Evolutionary conservation across 495 filamentous ascomycete species (phyloP).

Genomic region (Thermothielavioides terrestris): DNA sequence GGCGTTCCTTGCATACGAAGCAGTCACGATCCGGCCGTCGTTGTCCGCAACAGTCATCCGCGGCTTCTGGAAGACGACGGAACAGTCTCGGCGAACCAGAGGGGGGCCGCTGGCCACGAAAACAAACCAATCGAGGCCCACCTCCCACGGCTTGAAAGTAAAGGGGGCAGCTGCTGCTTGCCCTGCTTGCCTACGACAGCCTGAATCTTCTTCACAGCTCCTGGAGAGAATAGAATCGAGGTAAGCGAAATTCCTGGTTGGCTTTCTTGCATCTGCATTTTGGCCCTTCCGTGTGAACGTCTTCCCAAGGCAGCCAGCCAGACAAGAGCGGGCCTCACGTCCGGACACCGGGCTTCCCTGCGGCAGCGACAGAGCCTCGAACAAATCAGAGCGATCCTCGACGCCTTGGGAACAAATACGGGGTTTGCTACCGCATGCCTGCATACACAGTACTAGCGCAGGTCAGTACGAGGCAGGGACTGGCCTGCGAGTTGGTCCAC

Average conservation of each 20-base stretch:
- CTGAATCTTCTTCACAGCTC: not conserved
- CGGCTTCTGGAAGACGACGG: not conserved
- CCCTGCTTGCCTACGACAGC: not conserved
- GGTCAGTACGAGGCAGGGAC: not conserved
- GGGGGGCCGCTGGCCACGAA: not conserved
- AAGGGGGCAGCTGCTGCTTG: no score
- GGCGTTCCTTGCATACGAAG: conserved; percentile 16
- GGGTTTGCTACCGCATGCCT: conserved; percentile 13
- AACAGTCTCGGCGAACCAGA: not conserved
- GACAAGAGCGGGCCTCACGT: not conserved
- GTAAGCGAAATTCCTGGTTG: conserved; percentile 5
- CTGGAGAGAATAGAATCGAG: not conserved
- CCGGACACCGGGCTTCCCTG: conserved; percentile 3
- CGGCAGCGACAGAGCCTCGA: conserved; percentile 5
- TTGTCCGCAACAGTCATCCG: conserved; percentile 3
- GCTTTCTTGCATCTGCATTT: not conserved
- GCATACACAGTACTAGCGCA: not conserved
- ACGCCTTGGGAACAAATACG: conserved; percentile 15
- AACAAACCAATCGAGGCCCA: not conserved
- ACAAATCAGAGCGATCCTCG: conserved; percentile 16
- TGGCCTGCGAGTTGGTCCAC: not conserved
- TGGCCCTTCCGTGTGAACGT: not conserved
- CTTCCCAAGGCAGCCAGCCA: not conserved
- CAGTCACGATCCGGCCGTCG: not conserved
- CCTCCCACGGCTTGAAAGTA: no score